Evolutionary conservation across 2,329 filamentous ascomycete species (phyloP).

Genomic region (Alternaria burnsii): DNA sequence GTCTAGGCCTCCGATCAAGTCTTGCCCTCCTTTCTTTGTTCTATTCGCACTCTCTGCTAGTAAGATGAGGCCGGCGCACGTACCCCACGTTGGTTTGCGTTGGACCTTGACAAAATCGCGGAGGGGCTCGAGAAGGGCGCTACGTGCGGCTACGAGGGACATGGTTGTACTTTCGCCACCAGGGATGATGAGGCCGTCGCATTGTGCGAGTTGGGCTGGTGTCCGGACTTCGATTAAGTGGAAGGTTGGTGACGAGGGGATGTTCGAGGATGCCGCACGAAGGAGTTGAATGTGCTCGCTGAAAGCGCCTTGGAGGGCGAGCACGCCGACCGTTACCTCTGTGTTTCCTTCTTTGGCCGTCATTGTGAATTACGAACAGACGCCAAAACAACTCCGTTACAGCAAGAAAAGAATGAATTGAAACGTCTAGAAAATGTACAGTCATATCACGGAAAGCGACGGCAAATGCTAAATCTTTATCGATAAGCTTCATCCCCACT

Average conservation of each 20-base stretch:
- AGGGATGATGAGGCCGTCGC: conserved; percentile 86
- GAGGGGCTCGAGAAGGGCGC: conserved; percentile 82
- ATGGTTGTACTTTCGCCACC: conserved; percentile 97
- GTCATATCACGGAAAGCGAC: conserved; percentile 16
- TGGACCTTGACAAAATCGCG: conserved; percentile 88
- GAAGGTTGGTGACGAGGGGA: conserved; percentile 44
- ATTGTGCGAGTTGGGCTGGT: conserved; percentile 71
- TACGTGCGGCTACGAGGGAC: conserved; percentile 83
- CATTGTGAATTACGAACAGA: conserved; percentile 22
- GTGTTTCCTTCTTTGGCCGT: conserved; percentile 28
- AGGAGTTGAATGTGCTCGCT: conserved; percentile 85
- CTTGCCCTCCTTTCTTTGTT: conserved; percentile 90
- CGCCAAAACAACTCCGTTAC: conserved; percentile 11
- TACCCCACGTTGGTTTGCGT: conserved; percentile 90
- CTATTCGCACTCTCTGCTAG: conserved; percentile 87
- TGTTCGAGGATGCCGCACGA: conserved; percentile 67
- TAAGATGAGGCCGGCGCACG: conserved; percentile 92
- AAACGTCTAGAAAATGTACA: neutral
- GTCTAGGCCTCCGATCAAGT: conserved; percentile 89
- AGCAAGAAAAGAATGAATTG: conserved; percentile 6
- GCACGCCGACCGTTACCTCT: conserved; percentile 65
- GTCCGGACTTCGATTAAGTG: conserved; percentile 83
- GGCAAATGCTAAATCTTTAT: conserved; percentile 18
- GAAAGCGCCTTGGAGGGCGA: conserved; percentile 91
- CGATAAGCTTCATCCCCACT: conserved; percentile 23